These are phyloP conservation scores for Acacia pycnantha DNA, from an alignment of 331 rosid species.

Conservation along the genomic window DNA sequence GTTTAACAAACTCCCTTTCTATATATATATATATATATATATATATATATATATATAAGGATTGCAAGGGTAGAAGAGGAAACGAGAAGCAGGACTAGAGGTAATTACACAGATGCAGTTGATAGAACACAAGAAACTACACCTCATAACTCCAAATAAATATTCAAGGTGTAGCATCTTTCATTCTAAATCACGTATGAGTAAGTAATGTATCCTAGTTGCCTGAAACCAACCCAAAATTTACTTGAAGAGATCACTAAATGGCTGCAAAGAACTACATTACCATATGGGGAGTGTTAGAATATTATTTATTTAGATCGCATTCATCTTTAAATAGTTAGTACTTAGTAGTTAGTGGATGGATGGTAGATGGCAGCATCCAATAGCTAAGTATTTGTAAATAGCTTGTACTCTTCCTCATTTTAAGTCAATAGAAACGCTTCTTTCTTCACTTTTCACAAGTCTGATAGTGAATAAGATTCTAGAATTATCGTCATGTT, in stretches of 20 bases:
- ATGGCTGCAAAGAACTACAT: neutral
- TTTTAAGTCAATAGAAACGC: neutral
- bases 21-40: neutral
- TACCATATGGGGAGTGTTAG: neutral
- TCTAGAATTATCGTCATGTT: neutral
- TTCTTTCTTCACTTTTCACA: neutral
- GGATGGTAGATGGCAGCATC: neutral
- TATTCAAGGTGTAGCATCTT: conserved; percentile 3
- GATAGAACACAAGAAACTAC: conserved; percentile 18
- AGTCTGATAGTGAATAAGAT: neutral
- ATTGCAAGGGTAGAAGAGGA: neutral
- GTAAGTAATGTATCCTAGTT: neutral
- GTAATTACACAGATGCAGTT: conserved; percentile 14
- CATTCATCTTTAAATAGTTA: neutral
- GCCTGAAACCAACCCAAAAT: neutral
- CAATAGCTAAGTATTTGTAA: neutral
- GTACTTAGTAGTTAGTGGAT: neutral
- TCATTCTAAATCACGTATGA: conserved; percentile 10
- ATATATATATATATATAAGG: neutral
- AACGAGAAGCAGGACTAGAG: conserved; percentile 3
- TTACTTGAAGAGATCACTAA: neutral
- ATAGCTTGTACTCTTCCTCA: neutral
- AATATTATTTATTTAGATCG: neutral
- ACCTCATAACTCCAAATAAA: conserved; percentile 7
- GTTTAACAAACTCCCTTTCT: neutral